Conservation (phyloP, 2,329 filamentous ascomycete species). For the Phoma sp. region DNA sequence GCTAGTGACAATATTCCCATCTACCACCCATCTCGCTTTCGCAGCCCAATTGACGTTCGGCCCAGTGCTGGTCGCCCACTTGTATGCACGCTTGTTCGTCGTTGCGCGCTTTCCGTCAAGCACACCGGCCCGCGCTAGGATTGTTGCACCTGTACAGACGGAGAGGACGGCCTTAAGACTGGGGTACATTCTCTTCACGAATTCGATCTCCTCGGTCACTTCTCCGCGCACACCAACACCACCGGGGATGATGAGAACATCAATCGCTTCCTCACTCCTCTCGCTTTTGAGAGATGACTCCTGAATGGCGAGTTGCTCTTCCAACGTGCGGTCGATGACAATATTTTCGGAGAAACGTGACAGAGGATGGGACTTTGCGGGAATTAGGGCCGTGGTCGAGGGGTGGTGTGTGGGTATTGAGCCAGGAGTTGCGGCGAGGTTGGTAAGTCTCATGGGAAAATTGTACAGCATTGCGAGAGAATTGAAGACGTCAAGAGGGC, state of each 20-base stretch:
- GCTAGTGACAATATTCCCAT: conserved; percentile 69
- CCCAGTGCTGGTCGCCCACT: conserved; percentile 45
- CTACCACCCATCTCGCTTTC: conserved; percentile 59
- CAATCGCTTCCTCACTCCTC: conserved; percentile 32
- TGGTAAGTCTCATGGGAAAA: conserved; percentile 36
- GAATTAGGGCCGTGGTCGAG: conserved; percentile 22
- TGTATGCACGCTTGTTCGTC: conserved; percentile 67
- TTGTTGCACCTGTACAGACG: conserved; percentile 67
- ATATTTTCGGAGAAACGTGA: conserved; percentile 27
- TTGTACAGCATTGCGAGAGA: conserved; percentile 35
- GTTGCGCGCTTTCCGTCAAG: conserved; percentile 66
- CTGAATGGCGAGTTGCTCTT: conserved; percentile 24
- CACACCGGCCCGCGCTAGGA: conserved; percentile 63
- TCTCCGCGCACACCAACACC: conserved; percentile 56
- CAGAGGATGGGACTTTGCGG: conserved; percentile 18
- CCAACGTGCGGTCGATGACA: conserved; percentile 23
- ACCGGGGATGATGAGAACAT: conserved; percentile 71
- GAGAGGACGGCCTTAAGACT: conserved; percentile 62
- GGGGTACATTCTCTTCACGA: conserved; percentile 56
- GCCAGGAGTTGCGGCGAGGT: conserved; percentile 29
- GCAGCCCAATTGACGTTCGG: conserved; percentile 64
- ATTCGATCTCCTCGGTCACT: conserved; percentile 50
- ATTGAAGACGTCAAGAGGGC: conserved; percentile 54
- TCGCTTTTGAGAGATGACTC: conserved; percentile 7
- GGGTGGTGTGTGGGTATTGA: conserved; percentile 32